phyloP scores from a whole-genome alignment of 2,329 filamentous ascomycete species.

The Neocucurbitaria cava region DNA sequence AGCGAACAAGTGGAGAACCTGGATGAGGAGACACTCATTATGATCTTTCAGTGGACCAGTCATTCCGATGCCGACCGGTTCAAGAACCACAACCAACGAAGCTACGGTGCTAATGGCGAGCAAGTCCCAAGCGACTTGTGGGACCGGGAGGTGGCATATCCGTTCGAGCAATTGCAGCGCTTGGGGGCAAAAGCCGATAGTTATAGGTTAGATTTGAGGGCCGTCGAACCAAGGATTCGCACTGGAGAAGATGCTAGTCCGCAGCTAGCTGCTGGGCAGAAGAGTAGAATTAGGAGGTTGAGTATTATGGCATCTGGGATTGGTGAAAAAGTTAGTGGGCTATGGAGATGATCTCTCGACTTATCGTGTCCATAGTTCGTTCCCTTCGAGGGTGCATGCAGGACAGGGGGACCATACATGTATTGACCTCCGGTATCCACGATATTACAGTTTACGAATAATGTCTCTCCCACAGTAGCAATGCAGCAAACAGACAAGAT shows the following conservation, averaged over 20 bases:
- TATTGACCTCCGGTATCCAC: neutral
- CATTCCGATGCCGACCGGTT: conserved; percentile 35
- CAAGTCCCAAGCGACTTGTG: conserved; percentile 31
- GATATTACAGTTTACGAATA: neutral
- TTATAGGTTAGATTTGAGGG: conserved; percentile 34
- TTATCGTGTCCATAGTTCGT: neutral
- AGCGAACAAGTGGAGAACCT: neutral
- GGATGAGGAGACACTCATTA: conserved; percentile 37
- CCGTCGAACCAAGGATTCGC: conserved; percentile 31
- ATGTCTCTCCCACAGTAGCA: neutral
- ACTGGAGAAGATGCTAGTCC: conserved; percentile 3
- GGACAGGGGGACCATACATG: neutral
- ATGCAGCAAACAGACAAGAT: neutral
- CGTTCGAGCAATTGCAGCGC: conserved; percentile 30
- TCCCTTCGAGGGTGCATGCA: neutral
- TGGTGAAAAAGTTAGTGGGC: conserved; percentile 33
- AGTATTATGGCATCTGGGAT: conserved; percentile 34
- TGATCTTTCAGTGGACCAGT: conserved; percentile 40
- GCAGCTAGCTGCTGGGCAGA: conserved; percentile 16
- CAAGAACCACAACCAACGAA: conserved; percentile 36
- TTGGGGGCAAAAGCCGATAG: conserved; percentile 31
- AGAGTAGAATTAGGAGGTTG: conserved; percentile 31
- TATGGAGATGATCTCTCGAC: conserved; percentile 18
- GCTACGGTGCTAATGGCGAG: conserved; percentile 31
- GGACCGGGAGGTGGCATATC: conserved; percentile 35